A percentile compares a stretch with the other conserved stretches of the same genome.
Conservation (phyloP, 192 early-diverging fungal genomes). For the Coemansia aciculifera region DNA sequence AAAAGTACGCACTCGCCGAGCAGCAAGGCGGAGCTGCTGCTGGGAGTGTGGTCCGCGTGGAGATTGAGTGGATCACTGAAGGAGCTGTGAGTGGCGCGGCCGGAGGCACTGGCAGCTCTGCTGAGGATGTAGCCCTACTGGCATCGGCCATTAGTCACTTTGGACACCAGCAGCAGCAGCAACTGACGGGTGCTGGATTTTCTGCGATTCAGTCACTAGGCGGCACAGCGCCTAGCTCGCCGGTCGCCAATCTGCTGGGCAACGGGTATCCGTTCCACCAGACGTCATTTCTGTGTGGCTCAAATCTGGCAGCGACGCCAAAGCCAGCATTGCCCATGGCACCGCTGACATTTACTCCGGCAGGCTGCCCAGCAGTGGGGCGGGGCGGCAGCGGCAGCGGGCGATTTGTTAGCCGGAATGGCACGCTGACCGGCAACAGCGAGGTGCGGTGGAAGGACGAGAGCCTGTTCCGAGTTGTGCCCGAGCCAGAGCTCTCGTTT, state of each 20-base stretch:
- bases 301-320: constrained; percentile 24
- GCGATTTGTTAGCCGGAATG: constrained; percentile 12
- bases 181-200: constrained; percentile 3
- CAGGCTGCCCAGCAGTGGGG: not conserved
- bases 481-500: constrained; percentile 49
- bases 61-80: constrained; percentile 46
- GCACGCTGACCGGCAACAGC: constrained; percentile 18
- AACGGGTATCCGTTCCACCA: constrained; percentile 24
- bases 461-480: constrained; percentile 29
- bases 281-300: not conserved
- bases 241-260: constrained; percentile 1
- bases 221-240: constrained; percentile 34
- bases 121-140: not conserved
- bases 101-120: constrained; percentile 12
- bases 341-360: constrained; percentile 21
- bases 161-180: constrained; percentile 15
- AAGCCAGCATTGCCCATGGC: constrained; percentile 26
- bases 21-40: not conserved
- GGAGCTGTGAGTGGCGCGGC: constrained; percentile 1
- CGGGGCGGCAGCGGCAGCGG: constrained; percentile 3
- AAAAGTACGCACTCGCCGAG: constrained; percentile 4
- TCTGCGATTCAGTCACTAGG: constrained; percentile 20
- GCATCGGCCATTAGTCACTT: not conserved
- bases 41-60: constrained; percentile 23
- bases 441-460: constrained; percentile 49